Percentiles rank a stretch among this genome's conserved stretches.
Conservation (phyloP, 441 rosid genomes). For the Hura crepitans region DNA sequence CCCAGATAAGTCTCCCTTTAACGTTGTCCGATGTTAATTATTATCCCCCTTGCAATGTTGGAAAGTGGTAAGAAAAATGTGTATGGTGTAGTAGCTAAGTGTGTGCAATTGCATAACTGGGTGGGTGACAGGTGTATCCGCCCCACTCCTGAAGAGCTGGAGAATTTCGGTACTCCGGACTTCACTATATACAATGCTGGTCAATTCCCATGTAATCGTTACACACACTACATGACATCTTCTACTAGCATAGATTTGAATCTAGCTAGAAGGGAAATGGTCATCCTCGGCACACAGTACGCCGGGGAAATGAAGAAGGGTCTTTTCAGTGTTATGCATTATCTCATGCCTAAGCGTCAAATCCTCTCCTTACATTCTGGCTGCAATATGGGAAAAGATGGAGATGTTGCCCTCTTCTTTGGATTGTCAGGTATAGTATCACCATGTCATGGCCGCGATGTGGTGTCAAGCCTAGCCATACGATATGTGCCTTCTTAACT, state of each 20-base stretch:
- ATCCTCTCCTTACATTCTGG: slow-evolving; percentile 98
- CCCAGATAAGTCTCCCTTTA: slow-evolving; percentile 30
- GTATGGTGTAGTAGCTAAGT: slow-evolving; percentile 34
- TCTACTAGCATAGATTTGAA: slow-evolving; percentile 95
- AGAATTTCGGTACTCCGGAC: slow-evolving; percentile 96
- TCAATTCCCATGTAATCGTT: slow-evolving; percentile 97
- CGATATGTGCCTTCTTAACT: slow-evolving; percentile 35
- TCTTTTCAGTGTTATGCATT: slow-evolving; percentile 97
- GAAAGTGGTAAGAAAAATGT: slow-evolving; percentile 24
- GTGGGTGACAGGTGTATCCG: slow-evolving; percentile 95
- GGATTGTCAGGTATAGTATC: slow-evolving; percentile 92
- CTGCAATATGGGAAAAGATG: slow-evolving; percentile 98
- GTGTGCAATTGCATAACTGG: slow-evolving; percentile 44
- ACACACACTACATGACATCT: slow-evolving; percentile 98
- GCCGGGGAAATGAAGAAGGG: slow-evolving; percentile 99
- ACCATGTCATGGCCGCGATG: slow-evolving; percentile 30
- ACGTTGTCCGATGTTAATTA: slow-evolving; percentile 17
- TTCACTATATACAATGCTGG: slow-evolving; percentile 99
- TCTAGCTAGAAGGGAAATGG: slow-evolving; percentile 97
- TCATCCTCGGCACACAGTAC: slow-evolving; percentile 97
- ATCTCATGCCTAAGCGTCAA: slow-evolving; percentile 98
- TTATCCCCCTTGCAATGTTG: slow-evolving; percentile 24
- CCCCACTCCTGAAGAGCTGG: slow-evolving; percentile 97
- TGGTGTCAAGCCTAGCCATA: slow-evolving; percentile 28
- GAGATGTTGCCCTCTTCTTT: slow-evolving; percentile 99